Percentiles rank a stretch among this genome's conserved stretches.
These are phyloP conservation scores for Starmerella apis DNA, from an alignment of 805 yeast genomes.

Conservation along the genomic window DNA sequence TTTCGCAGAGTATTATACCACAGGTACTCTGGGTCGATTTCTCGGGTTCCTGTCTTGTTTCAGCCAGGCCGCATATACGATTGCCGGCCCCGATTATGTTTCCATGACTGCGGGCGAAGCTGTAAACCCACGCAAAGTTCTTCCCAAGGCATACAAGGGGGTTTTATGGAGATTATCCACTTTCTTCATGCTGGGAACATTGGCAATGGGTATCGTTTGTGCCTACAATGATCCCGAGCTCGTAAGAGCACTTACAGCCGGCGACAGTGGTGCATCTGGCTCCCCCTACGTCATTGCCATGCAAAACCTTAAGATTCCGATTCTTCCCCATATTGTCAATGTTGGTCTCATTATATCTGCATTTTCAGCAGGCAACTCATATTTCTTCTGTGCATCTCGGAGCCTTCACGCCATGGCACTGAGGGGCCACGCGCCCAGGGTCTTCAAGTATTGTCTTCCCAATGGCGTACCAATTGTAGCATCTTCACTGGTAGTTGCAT, in stretches of 20 bases:
- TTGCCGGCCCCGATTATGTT: constrained; percentile 79
- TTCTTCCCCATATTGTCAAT: constrained; percentile 67
- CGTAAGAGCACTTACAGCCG: constrained; percentile 45
- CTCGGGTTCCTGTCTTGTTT: constrained; percentile 64
- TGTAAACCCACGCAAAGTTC: constrained; percentile 53
- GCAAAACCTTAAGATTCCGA: constrained; percentile 49
- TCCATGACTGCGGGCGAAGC: constrained; percentile 82
- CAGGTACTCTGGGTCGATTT: constrained; percentile 53
- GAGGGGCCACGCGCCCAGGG: constrained; percentile 61
- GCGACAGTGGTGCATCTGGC: constrained; percentile 66
- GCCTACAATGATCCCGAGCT: constrained; percentile 57
- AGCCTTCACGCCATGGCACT: constrained; percentile 59
- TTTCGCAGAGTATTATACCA: constrained; percentile 43
- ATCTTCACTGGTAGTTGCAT: constrained; percentile 39
- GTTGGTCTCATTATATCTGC: constrained; percentile 65
- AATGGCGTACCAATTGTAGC: constrained; percentile 63
- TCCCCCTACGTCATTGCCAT: constrained; percentile 80
- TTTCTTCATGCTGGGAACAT: constrained; percentile 61
- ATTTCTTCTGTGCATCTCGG: constrained; percentile 60
- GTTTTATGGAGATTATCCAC: constrained; percentile 58
- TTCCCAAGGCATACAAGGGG: constrained; percentile 71
- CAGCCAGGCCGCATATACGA: constrained; percentile 63
- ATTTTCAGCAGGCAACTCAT: constrained; percentile 76
- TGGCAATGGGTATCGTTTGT: constrained; percentile 68
- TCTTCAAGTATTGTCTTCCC: constrained; percentile 51